Conservation (phyloP, 495 filamentous ascomycete species). For the Neurospora sp. region DNA sequence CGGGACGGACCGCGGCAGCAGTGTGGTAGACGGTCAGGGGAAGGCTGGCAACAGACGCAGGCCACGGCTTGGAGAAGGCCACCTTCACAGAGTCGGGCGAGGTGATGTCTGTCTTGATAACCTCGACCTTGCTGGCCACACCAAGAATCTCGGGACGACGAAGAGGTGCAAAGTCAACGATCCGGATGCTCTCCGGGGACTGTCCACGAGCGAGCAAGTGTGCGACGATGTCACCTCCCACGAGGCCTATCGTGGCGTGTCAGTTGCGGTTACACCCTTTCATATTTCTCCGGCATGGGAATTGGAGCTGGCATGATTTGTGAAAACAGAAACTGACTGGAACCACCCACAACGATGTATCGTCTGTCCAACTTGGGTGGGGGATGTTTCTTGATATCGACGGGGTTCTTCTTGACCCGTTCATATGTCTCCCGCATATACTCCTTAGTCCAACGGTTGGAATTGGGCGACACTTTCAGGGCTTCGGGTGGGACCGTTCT, state of each 20-base stretch:
- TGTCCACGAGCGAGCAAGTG: constrained; percentile 47
- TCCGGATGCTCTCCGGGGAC: constrained; percentile 41
- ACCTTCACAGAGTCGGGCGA: constrained; percentile 32
- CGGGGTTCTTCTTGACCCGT: constrained; percentile 31
- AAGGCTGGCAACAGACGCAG: constrained; percentile 28
- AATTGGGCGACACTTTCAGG: constrained; percentile 24
- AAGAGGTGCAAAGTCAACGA: constrained; percentile 42
- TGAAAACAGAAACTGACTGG: constrained; percentile 26
- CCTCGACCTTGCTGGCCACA: constrained; percentile 32
- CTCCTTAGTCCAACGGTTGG: constrained; percentile 40
- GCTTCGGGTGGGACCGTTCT: constrained; percentile 36
- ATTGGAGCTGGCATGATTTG: not conserved
- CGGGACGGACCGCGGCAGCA: constrained; percentile 40
- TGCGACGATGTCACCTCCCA: constrained; percentile 46
- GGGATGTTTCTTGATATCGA: constrained; percentile 38
- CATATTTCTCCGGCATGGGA: not conserved
- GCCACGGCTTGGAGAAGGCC: constrained; percentile 44
- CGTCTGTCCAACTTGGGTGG: constrained; percentile 44
- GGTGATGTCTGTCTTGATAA: constrained; percentile 44
- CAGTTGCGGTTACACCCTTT: not conserved
- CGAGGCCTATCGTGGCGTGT: constrained; percentile 32
- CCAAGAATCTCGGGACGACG: constrained; percentile 27
- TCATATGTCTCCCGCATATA: constrained; percentile 41
- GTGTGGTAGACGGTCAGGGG: constrained; percentile 52
- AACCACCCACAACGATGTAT: constrained; percentile 50